Evolutionary conservation across 2,329 filamentous ascomycete species (phyloP), one percentile per base, ranked within the genome.

Genomic region (Bimuria novae-zelandiae): DNA sequence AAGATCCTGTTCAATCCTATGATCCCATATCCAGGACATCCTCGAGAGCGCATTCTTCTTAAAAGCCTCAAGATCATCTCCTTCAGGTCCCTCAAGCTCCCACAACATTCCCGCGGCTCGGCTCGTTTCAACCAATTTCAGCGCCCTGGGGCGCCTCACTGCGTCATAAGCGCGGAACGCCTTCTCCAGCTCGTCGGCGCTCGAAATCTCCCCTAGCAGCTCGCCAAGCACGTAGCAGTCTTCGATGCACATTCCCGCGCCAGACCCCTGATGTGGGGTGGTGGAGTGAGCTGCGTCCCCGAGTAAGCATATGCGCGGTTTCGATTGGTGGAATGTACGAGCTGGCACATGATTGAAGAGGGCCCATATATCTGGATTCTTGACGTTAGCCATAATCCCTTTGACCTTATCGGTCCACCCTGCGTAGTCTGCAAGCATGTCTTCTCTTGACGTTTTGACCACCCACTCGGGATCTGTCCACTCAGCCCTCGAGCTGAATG

Each of bases 271-370:
- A 60, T 82, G 74, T 56, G 11, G 81, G 75, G 63, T 85, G 76
- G 73, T 63, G 0, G 81, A 81, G 59, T 85, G 82, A 1, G 83
- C 83, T 0, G 82, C 81, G 54, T 85, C 82, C 4, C 83, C 83
- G 0, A 82, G 73, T 1, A 85, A 59, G 42, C 78, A 75, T 7
- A 78, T 57, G 0, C 68, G 61, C 10, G 68, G 70, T 19, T 66
- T 63, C 2, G 61, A 59, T 40, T 66, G 65, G 40, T 61, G 68
- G 59, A 77, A 79, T 1, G 68, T 75, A 5, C 62, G 67, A 6
- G 79, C 76, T 7, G 75, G 75, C 10, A 67, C 71, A 49, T 80
- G 76, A 44, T 82, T 71, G 61, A 80, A 81, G 0, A 81, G 57
- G 1, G 64, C 78, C 79, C 79, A 81, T 12, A 78, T 68, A 43